Evolutionary conservation across 345 rosid genomes (phyloP).

Genomic region (Brassica napus): Da-Ae NC_063451.1:43591001-43591500

Average conservation of each 20-base stretch:
- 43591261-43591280: slow-evolving; percentile 60
- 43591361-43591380: slow-evolving; percentile 68
- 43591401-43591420: slow-evolving; percentile 66
- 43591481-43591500: slow-evolving; percentile 40
- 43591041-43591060: not conserved
- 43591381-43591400: slow-evolving; percentile 77
- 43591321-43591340: slow-evolving; percentile 52
- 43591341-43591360: slow-evolving; percentile 78
- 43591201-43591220: not conserved
- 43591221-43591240: slow-evolving; percentile 41
- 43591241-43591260: slow-evolving; percentile 78
- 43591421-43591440: slow-evolving; percentile 46
- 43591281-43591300: slow-evolving; percentile 84
- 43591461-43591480: slow-evolving; percentile 57
- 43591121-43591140: not conserved
- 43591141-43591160: slow-evolving; percentile 1
- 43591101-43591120: not conserved
- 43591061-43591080: slow-evolving; percentile 4
- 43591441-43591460: slow-evolving; percentile 51
- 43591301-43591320: slow-evolving; percentile 62
- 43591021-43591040: slow-evolving; percentile 17
- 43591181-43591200: slow-evolving; percentile 18
- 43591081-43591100: slow-evolving; percentile 6
- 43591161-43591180: slow-evolving; percentile 26
- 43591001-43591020: not conserved